These are phyloP conservation scores for Ceratocystis ficicola DNA, from an alignment of 2,329 filamentous ascomycete genomes.

Conservation along the genomic window DNA sequence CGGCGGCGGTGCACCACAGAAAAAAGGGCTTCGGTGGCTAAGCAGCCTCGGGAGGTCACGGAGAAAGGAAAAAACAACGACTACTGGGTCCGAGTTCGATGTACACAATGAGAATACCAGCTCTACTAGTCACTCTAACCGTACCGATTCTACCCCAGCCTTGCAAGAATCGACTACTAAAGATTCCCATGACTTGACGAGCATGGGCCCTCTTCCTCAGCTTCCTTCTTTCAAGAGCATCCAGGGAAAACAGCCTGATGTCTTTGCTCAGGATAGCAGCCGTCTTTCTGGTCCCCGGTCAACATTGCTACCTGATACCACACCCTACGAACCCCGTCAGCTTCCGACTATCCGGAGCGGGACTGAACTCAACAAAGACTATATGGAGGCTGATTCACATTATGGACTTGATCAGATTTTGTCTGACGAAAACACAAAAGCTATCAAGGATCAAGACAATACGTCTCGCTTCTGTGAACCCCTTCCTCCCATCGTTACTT, in stretches of 20 bases:
- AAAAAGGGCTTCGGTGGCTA: conserved; percentile 18
- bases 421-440: conserved; percentile 8
- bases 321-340: conserved; percentile 8
- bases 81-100: conserved; percentile 2
- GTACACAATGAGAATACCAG: neutral
- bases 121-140: neutral
- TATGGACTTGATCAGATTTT: conserved; percentile 12
- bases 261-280: neutral
- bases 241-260: neutral
- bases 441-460: conserved; percentile 35
- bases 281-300: conserved; percentile 25
- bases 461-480: conserved; percentile 50
- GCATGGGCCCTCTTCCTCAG: conserved; percentile 13
- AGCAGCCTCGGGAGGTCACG: conserved; percentile 9
- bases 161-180: conserved; percentile 1
- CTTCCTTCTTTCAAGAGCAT: conserved; percentile 7
- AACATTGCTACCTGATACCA: conserved; percentile 27
- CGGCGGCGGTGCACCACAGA: conserved; percentile 11
- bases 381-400: conserved; percentile 28
- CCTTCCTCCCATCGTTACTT: conserved; percentile 57
- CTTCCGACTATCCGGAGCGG: conserved; percentile 23
- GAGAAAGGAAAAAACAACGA: conserved; percentile 3
- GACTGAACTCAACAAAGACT: conserved; percentile 20
- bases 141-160: neutral
- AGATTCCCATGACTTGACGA: conserved; percentile 17